Percentiles rank a stretch among this genome's conserved stretches.
Evolutionary conservation across 2,329 filamentous ascomycete species (phyloP).

Genomic region (Epichloe uncinata): DNA sequence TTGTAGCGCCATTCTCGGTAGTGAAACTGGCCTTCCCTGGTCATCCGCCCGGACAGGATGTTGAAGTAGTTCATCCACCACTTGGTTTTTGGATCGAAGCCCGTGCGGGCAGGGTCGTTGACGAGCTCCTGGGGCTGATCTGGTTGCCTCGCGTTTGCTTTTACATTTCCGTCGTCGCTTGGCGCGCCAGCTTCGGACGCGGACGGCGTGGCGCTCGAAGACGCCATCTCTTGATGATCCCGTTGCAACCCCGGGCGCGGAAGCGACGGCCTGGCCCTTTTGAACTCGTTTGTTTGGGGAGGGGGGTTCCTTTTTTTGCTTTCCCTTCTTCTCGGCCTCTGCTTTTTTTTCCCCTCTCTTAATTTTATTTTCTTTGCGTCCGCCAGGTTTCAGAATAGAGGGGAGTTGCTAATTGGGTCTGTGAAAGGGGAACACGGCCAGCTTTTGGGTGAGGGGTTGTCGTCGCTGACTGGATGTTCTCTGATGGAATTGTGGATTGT

Average conservation of each 20-base stretch:
- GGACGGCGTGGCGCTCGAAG: conserved; percentile 3
- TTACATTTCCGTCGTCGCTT: conserved; percentile 2
- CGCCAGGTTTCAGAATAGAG: neutral
- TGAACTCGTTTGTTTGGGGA: neutral
- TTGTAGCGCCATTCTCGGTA: conserved; percentile 69
- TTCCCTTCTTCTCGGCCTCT: neutral
- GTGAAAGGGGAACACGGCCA: no score
- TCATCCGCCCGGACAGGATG: conserved; percentile 65
- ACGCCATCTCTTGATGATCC: conserved; percentile 4
- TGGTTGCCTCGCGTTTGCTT: conserved; percentile 2
- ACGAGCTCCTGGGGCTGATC: conserved; percentile 23
- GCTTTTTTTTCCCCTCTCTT: neutral
- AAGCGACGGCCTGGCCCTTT: neutral
- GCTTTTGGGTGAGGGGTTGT: neutral
- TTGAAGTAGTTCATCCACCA: conserved; percentile 81
- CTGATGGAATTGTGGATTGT: no score
- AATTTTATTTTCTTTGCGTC: neutral
- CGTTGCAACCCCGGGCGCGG: neutral
- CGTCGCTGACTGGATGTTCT: no score
- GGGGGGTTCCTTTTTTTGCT: neutral
- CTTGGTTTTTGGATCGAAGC: conserved; percentile 45
- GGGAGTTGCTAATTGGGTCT: no score
- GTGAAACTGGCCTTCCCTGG: conserved; percentile 52
- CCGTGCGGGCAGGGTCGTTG: conserved; percentile 48
- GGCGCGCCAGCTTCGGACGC: conserved; percentile 8